Evolutionary conservation across 768 basidiomycete genomes (phyloP), one percentile per base, ranked within the genome.

Genomic region (Coprinopsis cinerea): DNA sequence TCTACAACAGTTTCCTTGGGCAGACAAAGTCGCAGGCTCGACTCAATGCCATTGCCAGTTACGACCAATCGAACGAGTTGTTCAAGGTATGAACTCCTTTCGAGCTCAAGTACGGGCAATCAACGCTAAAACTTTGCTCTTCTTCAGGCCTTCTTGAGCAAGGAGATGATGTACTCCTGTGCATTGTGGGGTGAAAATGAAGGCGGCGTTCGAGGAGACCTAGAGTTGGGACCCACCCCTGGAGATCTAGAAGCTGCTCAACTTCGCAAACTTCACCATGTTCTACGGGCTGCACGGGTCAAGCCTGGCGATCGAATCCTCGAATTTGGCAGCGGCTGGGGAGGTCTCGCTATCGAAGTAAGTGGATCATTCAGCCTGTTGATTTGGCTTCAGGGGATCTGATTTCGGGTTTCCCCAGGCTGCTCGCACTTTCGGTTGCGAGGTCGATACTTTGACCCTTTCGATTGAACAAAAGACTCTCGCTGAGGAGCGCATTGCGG

Each of bases 111-210:
- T 30, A 53, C 53, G 23, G 49, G 47, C 27, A 32, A 58, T 47
- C 45, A 43, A 32, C 30, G 30, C 42, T 43, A 18, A 43, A 43
- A 43, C 24, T 36, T 20, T 30, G 11, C 9, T 48, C 18, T 18
- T 46, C 49, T 50, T 37, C 53, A 85, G 83, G 79, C 85, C 41
- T 87, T 92, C 72, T 71, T 92, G 20, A 87, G 84, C 56, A 74
- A 79, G 47, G 92, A 94, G 66, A 94, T 95, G 92, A 94, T 92
- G 80, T 95, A 93, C 67, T 92, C 90, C 0, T 92, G 90, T 63
- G 92, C 81, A 1, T 76, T 94, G 47, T 95, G 88, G 83, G 72
- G 70, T 43, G 78, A 83, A n/a, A 72, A 82, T 9, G 89, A 94
- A 61, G 84, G 82, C 51, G 92, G 91, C 44, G 76, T 92, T 48